Base-by-base conservation (phyloP, 805 yeast genomes). In the Wickerhamomyces queroliae region DNA sequence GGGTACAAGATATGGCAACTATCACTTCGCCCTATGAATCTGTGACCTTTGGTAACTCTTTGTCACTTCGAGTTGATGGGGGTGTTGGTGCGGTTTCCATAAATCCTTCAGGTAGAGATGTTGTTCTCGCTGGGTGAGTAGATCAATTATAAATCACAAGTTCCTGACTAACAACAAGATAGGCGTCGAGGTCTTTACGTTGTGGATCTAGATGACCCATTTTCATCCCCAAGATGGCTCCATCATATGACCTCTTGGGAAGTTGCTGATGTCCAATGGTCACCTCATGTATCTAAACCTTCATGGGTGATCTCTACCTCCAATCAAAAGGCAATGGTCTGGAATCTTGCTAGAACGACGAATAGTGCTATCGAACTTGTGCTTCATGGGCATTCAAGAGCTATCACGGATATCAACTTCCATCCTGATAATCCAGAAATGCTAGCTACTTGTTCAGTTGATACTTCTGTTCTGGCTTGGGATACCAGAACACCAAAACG, bases 241-340 rank as follows among this genome's bases (percentile, higher is more conserved):
- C 95, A 81, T 40, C 96, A 93, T 55, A 71, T 80, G 26, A 91
- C 97, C 0, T 80, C 95, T 0, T 93, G 98, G 98, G 98, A 93
- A 59, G 99, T 93, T 3, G 96, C 99, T 0, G 97, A 91, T 58
- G 97, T 91, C 2, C 98, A 93, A 60, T 93, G 99, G 98, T 86
- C 95, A 3, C 96, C 97, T 0, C 97, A 93, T 56, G 69, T 74
- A 6, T 72, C 80, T 2, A 86, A 85, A 48, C 91, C 95, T 1
- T 70, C 83, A 6, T 90, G 97, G 95, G 87, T 93, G 32, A 83
- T 91, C 1, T 86, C 96, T 0, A 88, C 98, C 0, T 83, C 95
- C 2, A 93, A 91, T 59, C 99, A 91, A 56, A 91, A 91, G 63
- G 98, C 96, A 1, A 69, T 93, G 55, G 77, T 93, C 5, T 93